phyloP scores from a whole-genome alignment of 2,329 filamentous ascomycete species.

The Colletotrichum musicola region DNA sequence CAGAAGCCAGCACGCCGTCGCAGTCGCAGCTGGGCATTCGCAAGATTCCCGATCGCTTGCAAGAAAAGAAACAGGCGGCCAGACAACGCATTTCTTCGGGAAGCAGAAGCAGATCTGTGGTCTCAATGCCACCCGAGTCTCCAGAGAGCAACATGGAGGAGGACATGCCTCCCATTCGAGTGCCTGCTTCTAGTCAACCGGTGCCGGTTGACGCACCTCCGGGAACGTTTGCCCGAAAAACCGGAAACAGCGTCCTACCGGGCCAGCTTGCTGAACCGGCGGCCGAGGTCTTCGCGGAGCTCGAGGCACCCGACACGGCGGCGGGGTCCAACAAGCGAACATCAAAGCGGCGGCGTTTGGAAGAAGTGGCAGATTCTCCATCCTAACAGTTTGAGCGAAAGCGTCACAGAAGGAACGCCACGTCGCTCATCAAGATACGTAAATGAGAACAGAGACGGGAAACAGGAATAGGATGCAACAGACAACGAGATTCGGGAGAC shows the following conservation, averaged over 20 bases:
- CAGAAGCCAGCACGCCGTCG: not conserved
- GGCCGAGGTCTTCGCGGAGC: slow-evolving; percentile 1
- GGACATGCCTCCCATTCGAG: slow-evolving; percentile 33
- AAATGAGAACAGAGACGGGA: not conserved
- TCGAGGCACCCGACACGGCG: not conserved
- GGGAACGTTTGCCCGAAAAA: slow-evolving; percentile 31
- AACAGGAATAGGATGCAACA: not conserved
- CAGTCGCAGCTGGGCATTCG: slow-evolving; percentile 17
- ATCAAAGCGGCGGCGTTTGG: slow-evolving; percentile 6
- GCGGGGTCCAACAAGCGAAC: not conserved
- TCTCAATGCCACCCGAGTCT: slow-evolving; percentile 23
- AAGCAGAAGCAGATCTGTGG: slow-evolving; percentile 1
- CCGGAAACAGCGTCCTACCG: slow-evolving; percentile 14
- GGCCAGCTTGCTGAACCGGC: slow-evolving; percentile 4
- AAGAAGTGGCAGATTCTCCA: slow-evolving; percentile 11
- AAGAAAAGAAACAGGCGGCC: slow-evolving; percentile 26
- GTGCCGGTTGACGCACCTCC: not conserved
- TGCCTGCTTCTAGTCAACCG: slow-evolving; percentile 25
- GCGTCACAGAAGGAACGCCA: not conserved
- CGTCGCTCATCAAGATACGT: not conserved
- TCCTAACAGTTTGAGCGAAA: slow-evolving; percentile 17
- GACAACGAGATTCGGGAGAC: not conserved
- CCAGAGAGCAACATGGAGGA: slow-evolving; percentile 34
- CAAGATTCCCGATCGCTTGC: slow-evolving; percentile 28
- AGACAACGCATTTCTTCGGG: slow-evolving; percentile 24